Conservation (phyloP, 2,329 filamentous ascomycete genomes). For the Verticillium tricorpus region DNA sequence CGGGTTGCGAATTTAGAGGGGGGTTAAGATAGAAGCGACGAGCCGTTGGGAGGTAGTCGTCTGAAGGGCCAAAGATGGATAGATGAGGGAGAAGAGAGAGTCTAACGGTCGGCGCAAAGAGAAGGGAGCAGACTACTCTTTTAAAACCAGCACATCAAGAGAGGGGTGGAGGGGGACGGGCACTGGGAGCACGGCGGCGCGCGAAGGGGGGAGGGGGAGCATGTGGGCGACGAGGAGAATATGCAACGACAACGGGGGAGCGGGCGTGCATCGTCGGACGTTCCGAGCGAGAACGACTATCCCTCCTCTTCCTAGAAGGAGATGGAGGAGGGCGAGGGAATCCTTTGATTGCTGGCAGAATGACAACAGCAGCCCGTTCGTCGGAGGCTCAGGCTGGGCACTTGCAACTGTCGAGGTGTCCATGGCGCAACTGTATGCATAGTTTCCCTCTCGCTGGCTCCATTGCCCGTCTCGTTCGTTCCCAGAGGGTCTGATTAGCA, state of each 20-base stretch:
- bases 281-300: neutral
- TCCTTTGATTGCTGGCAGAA: neutral
- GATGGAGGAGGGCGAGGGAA: neutral
- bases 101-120: neutral
- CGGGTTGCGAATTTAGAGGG: neutral
- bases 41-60: neutral
- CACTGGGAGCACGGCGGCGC: neutral
- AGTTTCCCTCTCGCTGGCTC: neutral
- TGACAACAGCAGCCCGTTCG: too few species aligned
- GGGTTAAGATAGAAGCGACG: neutral
- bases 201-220: neutral
- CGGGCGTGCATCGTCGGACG: neutral
- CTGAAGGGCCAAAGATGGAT: neutral
- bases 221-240: neutral
- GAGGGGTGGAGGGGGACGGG: neutral
- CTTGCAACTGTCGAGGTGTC: slow-evolving; percentile 1
- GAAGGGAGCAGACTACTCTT: neutral
- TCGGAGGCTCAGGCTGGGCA: neutral
- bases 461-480: neutral
- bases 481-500: neutral
- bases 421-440: neutral
- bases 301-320: neutral
- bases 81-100: neutral
- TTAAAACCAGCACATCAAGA: neutral
- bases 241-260: neutral